Evolutionary conservation across 2,329 filamentous ascomycete genomes (phyloP).

Genomic region (Calonectria pteridis): DNA sequence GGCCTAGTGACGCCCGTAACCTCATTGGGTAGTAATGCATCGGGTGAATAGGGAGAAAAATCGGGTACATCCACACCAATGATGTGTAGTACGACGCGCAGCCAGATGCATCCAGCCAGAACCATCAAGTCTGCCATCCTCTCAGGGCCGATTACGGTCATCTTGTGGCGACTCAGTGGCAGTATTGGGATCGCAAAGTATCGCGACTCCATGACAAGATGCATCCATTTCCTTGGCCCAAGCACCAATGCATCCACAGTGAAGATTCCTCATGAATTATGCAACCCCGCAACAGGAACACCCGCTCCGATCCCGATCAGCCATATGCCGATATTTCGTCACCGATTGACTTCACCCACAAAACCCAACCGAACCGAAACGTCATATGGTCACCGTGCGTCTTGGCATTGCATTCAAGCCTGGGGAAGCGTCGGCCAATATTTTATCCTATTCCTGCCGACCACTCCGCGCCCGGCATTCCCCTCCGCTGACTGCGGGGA

Average conservation of each 20-base stretch:
- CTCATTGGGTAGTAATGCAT: background rate
- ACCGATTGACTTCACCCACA: conserved; percentile 6
- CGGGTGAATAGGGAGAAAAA: background rate
- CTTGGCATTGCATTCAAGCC: background rate
- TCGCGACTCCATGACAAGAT: background rate
- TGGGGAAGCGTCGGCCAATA: background rate
- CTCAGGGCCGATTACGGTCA: background rate
- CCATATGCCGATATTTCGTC: background rate
- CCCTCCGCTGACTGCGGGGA: background rate
- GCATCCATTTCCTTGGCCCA: background rate
- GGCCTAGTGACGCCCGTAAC: background rate
- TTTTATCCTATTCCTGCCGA: background rate
- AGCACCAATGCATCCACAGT: background rate
- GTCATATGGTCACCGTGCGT: background rate
- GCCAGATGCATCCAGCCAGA: background rate
- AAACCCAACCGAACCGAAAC: conserved; percentile 1
- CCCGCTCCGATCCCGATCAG: background rate
- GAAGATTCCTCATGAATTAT: background rate
- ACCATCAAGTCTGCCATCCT: background rate
- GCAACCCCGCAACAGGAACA: conserved; percentile 7
- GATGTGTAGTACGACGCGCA: background rate
- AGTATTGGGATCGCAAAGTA: background rate
- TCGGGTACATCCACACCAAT: background rate
- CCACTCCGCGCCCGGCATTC: background rate
- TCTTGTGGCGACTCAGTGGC: background rate